phyloP scores from a whole-genome alignment of 1,284 basidiomycete species.

The Fomitopsis pinicola region DNA sequence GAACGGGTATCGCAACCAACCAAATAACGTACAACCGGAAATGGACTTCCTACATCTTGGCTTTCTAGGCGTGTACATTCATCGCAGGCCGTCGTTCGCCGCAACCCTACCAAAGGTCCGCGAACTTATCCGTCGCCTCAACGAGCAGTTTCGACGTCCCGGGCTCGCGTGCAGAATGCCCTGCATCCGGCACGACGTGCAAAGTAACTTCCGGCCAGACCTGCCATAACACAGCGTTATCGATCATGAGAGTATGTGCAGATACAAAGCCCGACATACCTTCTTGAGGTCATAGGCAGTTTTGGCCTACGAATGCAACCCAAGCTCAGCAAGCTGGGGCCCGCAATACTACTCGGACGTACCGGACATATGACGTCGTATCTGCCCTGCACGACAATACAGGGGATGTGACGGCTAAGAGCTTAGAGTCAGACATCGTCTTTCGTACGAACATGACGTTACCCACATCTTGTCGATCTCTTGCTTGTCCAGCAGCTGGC shows the following conservation, averaged over 20 bases:
- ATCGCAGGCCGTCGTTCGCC: no score
- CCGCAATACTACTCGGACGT: slow-evolving; percentile 17
- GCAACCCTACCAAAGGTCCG: slow-evolving; percentile 13
- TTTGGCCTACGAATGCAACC: slow-evolving; percentile 45
- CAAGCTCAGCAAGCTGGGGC: not conserved
- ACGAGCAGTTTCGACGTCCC: slow-evolving; percentile 74
- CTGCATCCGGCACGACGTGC: slow-evolving; percentile 85
- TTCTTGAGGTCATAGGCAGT: slow-evolving; percentile 80
- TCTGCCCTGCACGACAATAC: slow-evolving; percentile 81
- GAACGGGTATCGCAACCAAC: no score
- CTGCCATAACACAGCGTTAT: slow-evolving; percentile 19
- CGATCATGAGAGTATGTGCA: not conserved
- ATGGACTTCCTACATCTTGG: no score
- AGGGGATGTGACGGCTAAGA: slow-evolving; percentile 78
- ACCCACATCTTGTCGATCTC: slow-evolving; percentile 85
- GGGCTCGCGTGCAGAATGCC: slow-evolving; percentile 82
- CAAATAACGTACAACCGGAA: no score
- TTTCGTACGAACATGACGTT: not conserved
- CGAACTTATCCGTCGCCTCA: slow-evolving; percentile 42
- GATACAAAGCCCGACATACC: slow-evolving; percentile 20
- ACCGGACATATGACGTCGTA: slow-evolving; percentile 81
- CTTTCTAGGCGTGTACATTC: no score
- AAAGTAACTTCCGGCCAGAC: slow-evolving; percentile 80
- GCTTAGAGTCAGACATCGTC: not conserved
- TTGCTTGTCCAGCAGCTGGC: slow-evolving; percentile 80